A percentile compares a stretch with the other conserved stretches of the same genome.
These are phyloP conservation scores for Solidago caesia DNA, from an alignment of 129 eudicot genomes.

Conservation along the genomic window DNA sequence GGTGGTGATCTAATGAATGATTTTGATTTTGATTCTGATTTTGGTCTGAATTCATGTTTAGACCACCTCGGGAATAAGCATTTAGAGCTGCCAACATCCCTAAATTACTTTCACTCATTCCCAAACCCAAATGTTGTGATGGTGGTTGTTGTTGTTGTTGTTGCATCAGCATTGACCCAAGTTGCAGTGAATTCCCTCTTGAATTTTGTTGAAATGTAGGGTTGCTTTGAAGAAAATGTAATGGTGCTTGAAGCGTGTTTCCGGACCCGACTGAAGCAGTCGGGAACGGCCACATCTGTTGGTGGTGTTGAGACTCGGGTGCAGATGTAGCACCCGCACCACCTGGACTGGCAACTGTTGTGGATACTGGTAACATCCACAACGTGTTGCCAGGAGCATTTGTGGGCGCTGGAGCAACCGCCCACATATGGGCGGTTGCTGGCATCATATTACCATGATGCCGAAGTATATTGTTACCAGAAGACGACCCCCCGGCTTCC, in stretches of 20 bases:
- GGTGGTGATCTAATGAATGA: conserved; percentile 39
- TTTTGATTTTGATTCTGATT: conserved; percentile 61
- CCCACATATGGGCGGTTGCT: conserved; percentile 65
- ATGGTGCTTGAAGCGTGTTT: conserved; percentile 52
- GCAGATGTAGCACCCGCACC: conserved; percentile 18
- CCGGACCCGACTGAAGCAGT: conserved; percentile 35
- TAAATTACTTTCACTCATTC: conserved; percentile 67
- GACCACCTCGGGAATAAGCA: conserved; percentile 67
- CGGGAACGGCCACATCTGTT: conserved; percentile 72
- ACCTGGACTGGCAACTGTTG: conserved; percentile 16
- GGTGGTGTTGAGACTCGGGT: conserved; percentile 34
- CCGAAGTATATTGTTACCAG: conserved; percentile 30
- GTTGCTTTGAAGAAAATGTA: conserved; percentile 63
- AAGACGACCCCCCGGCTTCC: conserved; percentile 41
- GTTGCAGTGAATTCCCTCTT: conserved; percentile 54
- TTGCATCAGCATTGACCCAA: conserved; percentile 72
- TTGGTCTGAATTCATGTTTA: conserved; percentile 66
- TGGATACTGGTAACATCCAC: conserved; percentile 67
- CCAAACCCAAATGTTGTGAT: conserved; percentile 74
- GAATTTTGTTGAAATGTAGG: conserved; percentile 59
- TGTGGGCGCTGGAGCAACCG: conserved; percentile 58
- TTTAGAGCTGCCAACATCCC: conserved; percentile 81
- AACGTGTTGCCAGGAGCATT: conserved; percentile 49
- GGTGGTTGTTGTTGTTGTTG: conserved; percentile 56
- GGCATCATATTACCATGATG: conserved; percentile 51